Conservation (phyloP, 2,329 filamentous ascomycete species). For the Podosphaera xanthii region DNA sequence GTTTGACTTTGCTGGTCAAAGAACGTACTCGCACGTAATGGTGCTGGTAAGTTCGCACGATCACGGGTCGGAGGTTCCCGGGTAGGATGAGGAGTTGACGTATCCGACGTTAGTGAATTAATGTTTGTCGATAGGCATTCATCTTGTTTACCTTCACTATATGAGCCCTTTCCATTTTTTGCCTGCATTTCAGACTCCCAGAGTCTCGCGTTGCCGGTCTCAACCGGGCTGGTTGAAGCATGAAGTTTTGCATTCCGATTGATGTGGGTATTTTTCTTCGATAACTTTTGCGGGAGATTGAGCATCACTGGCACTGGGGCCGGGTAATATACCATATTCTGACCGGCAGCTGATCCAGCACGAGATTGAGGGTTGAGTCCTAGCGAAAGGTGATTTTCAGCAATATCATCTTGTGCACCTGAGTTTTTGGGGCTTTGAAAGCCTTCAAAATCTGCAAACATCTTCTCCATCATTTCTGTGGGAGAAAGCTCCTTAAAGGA, state of each 20-base stretch:
- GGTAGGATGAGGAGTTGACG: conserved; percentile 6
- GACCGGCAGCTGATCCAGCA: conserved; percentile 39
- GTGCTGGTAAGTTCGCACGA: conserved; percentile 44
- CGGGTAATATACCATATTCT: conserved; percentile 84
- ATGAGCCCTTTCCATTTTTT: too few species aligned
- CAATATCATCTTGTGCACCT: too few species aligned
- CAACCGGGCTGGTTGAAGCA: not conserved
- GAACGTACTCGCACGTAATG: conserved; percentile 74
- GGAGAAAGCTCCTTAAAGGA: conserved; percentile 6
- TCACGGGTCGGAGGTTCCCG: conserved; percentile 20
- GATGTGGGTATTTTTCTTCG: conserved; percentile 41
- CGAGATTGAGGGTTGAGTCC: conserved; percentile 28
- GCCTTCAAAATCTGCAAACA: conserved; percentile 61
- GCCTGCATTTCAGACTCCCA: too few species aligned
- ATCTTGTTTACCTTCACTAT: too few species aligned
- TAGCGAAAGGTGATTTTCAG: not conserved
- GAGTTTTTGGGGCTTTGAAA: conserved; percentile 25
- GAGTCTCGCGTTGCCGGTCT: too few species aligned
- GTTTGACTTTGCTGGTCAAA: conserved; percentile 47
- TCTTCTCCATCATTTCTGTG: conserved; percentile 30
- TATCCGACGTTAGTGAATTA: not conserved
- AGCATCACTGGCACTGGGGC: conserved; percentile 85
- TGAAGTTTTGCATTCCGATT: conserved; percentile 1
- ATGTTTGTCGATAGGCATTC: too few species aligned
- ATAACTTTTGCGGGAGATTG: conserved; percentile 73